Percentiles rank a stretch among this genome's conserved stretches.
phyloP scores from a whole-genome alignment of 2,329 filamentous ascomycete genomes.

The Colletotrichum sp. region DNA sequence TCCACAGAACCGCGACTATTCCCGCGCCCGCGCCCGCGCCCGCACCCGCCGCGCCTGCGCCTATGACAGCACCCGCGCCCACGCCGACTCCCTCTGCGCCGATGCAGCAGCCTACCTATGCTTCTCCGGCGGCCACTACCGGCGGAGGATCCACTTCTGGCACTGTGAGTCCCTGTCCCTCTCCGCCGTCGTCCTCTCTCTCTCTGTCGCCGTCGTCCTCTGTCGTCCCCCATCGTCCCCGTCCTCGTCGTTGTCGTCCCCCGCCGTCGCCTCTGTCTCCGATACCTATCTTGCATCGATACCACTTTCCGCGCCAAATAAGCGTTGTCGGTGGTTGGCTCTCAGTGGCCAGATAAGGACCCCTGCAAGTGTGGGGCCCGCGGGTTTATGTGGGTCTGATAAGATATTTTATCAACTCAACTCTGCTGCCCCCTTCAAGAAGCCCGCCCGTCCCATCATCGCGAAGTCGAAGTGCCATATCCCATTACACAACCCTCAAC shows the following conservation, averaged over 20 bases:
- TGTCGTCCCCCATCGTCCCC: not conserved
- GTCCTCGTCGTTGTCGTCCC: not conserved
- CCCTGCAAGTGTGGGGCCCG: not conserved
- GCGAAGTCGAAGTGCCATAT: not conserved
- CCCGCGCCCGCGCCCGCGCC: slow-evolving; percentile 5
- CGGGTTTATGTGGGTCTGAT: not conserved
- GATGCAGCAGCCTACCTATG: slow-evolving; percentile 2
- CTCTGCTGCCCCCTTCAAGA: not conserved
- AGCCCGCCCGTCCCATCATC: not conserved
- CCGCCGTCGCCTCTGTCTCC: not conserved
- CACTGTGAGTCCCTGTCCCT: slow-evolving; percentile 3
- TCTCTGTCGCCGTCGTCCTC: not conserved
- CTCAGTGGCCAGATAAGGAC: not conserved
- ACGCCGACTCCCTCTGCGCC: not conserved
- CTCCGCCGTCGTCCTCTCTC: not conserved
- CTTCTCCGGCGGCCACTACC: not conserved
- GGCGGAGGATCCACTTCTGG: slow-evolving; percentile 7
- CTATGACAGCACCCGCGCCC: not conserved
- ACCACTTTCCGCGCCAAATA: not conserved
- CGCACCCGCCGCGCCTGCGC: slow-evolving; percentile 13
- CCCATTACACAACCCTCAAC: not conserved
- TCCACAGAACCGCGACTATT: slow-evolving; percentile 14
- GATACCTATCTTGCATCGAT: not conserved
- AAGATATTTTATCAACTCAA: not conserved
- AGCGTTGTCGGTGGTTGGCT: not conserved